Evolutionary conservation across 2,329 filamentous ascomycete genomes (phyloP).

Genomic region (Beauveria sp.): DNA sequence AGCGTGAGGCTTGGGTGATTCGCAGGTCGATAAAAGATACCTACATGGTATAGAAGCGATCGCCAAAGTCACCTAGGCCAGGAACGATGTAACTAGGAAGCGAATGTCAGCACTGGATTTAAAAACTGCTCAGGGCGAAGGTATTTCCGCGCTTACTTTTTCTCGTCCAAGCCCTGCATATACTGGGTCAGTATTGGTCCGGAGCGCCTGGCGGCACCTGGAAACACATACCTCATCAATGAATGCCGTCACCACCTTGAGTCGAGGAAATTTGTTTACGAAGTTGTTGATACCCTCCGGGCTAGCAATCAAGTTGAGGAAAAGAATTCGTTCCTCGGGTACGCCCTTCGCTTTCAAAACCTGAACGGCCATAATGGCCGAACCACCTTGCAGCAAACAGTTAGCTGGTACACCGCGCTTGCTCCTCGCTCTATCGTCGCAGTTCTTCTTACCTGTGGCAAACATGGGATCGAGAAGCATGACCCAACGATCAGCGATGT

Average conservation of each 20-base stretch:
- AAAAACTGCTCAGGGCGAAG: neutral
- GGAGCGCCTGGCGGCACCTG: neutral
- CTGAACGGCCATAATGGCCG: conserved; percentile 93
- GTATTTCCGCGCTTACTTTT: conserved; percentile 63
- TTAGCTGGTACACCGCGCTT: neutral
- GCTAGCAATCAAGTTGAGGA: conserved; percentile 96
- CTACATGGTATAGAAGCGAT: conserved; percentile 88
- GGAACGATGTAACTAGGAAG: conserved; percentile 79
- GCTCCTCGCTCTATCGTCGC: neutral
- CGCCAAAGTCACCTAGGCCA: conserved; percentile 89
- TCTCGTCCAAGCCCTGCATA: conserved; percentile 75
- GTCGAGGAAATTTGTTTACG: conserved; percentile 77
- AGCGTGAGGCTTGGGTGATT: neutral
- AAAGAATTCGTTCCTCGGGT: conserved; percentile 89
- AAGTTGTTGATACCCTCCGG: conserved; percentile 88
- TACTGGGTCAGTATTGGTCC: conserved; percentile 16
- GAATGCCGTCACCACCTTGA: conserved; percentile 91
- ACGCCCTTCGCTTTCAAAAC: conserved; percentile 85
- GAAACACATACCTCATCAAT: conserved; percentile 61
- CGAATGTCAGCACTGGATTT: conserved; percentile 5
- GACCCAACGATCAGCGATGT: conserved; percentile 90
- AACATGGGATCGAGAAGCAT: conserved; percentile 97
- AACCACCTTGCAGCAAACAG: conserved; percentile 58
- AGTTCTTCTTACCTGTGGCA: conserved; percentile 64
- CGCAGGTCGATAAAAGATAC: neutral